Evolutionary conservation across 495 filamentous ascomycete species (phyloP), one percentile per base, ranked within the genome.

Genomic region (Chlorociboria aeruginascens): DNA sequence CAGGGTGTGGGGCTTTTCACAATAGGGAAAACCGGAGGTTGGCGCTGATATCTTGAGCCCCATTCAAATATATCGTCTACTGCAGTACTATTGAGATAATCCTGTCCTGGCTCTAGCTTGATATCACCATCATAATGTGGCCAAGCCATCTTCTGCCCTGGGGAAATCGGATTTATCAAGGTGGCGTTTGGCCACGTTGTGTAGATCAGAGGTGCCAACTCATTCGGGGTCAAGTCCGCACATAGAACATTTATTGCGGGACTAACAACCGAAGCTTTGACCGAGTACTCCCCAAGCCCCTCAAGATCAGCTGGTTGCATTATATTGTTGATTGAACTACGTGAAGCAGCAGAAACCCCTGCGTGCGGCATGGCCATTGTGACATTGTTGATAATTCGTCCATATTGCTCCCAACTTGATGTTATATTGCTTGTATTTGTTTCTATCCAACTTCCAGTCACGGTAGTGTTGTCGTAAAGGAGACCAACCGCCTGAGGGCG

Each of bases 351-450:
- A 25, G 80, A 73, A 4, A 89, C 64, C 1, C 81, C 80, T 2
- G 76, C 68, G 48, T 88, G 83, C 0, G 84, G 84, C 69, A 87
- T 79, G 2, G 81, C 79, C 52, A 86, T 71, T 0, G 80, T 85
- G 35, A 87, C 73, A 54, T 87, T 88, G 61, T 84, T 79, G 49
- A 87, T 59, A 37, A 81, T 63, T 32, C 82, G 66, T 0, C 53
- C 46, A 51, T 73, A 59, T 29, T 62, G 49, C 2, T 61, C 43
- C 10, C 74, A 83, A 2, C 63, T 59, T 4, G 61, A 58, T 0
- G 62, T 65, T 30, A 77, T 68, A 46, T 81, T 60, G 20, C 61
- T 57, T 7, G 61, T 53, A 10, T 74, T 64, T 9, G 53, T 57
- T 45, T 70, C 62, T 41, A 85, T 75, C 81, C 81, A 86, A 32